These are phyloP conservation scores for Leptographium radiaticola DNA, from an alignment of 2,329 filamentous ascomycete species.

Conservation along the genomic window DNA sequence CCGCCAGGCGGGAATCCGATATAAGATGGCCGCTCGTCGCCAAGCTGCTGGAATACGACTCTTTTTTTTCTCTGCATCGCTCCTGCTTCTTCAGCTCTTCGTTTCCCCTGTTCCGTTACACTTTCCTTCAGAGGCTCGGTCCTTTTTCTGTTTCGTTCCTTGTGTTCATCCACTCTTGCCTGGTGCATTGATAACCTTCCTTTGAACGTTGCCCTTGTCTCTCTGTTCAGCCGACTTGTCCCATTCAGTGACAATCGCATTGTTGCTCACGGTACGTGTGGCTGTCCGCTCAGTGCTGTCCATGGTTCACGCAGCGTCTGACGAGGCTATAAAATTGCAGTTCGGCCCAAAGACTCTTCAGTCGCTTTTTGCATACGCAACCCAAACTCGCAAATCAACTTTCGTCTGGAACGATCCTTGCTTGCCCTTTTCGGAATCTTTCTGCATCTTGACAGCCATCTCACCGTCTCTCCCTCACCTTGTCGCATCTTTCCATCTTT, in stretches of 20 bases:
- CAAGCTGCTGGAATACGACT: too few species aligned
- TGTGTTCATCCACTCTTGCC: conserved; percentile 17
- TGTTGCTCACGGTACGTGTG: neutral
- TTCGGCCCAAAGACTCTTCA: too few species aligned
- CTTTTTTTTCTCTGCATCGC: too few species aligned
- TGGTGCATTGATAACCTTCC: conserved; percentile 25
- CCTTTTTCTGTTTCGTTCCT: conserved; percentile 15
- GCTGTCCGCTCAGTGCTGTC: neutral
- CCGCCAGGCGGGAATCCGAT: too few species aligned
- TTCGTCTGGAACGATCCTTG: too few species aligned
- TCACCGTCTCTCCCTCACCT: neutral
- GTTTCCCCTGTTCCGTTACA: conserved; percentile 7
- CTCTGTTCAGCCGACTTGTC: neutral
- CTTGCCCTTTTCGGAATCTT: too few species aligned
- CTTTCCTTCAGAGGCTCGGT: conserved; percentile 25
- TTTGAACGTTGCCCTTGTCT: conserved; percentile 13
- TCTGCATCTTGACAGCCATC: conserved; percentile 15
- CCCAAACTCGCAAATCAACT: too few species aligned
- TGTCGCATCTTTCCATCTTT: too few species aligned
- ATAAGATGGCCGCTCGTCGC: too few species aligned
- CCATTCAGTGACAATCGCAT: neutral
- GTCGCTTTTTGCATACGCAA: too few species aligned
- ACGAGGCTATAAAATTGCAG: too few species aligned
- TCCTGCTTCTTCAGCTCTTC: too few species aligned
- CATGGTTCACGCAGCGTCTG: neutral